Evolutionary conservation across 768 basidiomycete species (phyloP), one percentile per base, ranked within the genome.

Genomic region (Fistulinella prunicolor): DNA sequence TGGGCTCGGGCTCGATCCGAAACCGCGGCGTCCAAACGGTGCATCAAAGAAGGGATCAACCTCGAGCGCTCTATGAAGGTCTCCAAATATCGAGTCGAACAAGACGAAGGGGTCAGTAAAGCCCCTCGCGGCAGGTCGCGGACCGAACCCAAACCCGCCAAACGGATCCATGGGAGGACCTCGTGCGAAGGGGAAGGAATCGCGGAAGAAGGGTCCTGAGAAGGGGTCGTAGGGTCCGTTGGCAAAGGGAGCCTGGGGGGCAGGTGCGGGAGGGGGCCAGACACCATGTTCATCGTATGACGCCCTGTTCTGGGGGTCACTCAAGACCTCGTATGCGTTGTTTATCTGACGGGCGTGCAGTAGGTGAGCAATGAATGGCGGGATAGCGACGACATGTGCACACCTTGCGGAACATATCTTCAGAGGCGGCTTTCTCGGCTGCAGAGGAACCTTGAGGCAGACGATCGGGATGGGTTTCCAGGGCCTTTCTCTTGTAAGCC

Each of bases 51-150:
- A 73, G 7, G 74, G 66, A 47, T 74, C 70, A 13, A 30, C 24
- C 19, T 55, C 53, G 29, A 69, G 67, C 19, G 67, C 65, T 23
- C 57, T 55, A 37, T 72, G 73, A 13, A 73, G 44, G 57, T 80
- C 71, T 17, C 80, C 78, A 50, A 91, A 89, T 47, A 89, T 80
- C 3, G 79, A 74, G 52, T 88, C 75, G 67, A 91, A 91, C 29
- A 91, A 68, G 19, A 76, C 69, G 61, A 89, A 89, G 2, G 88
- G 88, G 61, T 90, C 86, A 2, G 81, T 83, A 67, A 89, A 88
- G 35, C 60, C 65, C 16, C 54, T 44, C 4, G 50, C 26, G 37
- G 55, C 54, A 5, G 54, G 41, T 19, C 29, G 55, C 10, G 56
- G 47, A 7, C 51, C 52, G 21, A 59, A 62, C 13, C 58, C 62